Percentiles rank a stretch among this genome's conserved stretches.
Conservation (phyloP, 345 rosid genomes). For the Ailanthus altissimus region DNA sequence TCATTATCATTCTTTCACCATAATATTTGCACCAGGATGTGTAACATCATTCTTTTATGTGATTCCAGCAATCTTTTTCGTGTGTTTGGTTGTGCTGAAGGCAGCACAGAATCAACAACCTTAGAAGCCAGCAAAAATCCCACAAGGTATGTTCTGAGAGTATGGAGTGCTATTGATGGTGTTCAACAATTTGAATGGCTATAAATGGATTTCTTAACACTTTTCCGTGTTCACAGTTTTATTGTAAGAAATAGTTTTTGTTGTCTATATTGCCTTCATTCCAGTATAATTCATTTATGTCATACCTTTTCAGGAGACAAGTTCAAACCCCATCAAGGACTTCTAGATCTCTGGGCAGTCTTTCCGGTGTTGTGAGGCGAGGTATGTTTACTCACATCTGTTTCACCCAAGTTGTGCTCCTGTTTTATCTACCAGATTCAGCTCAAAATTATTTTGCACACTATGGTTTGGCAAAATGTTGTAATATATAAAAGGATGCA, state of each 20-base stretch:
- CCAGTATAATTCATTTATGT: neutral
- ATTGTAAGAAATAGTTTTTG: conserved; percentile 2
- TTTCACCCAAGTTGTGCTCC: neutral
- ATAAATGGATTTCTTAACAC: neutral
- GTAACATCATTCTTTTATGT: conserved; percentile 13
- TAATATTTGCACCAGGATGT: conserved; percentile 4
- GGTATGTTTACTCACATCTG: conserved; percentile 35
- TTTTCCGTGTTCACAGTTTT: conserved; percentile 9
- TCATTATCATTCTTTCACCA: neutral
- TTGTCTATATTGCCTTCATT: neutral
- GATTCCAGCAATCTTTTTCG: conserved; percentile 65
- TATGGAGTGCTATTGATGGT: neutral
- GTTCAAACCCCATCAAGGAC: conserved; percentile 49
- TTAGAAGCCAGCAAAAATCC: conserved; percentile 74
- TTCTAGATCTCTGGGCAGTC: conserved; percentile 50
- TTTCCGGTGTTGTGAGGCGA: conserved; percentile 56
- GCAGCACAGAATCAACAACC: conserved; percentile 53
- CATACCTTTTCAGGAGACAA: conserved; percentile 47
- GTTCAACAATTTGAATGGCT: conserved; percentile 8
- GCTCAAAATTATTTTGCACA: neutral
- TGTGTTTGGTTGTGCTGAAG: conserved; percentile 61
- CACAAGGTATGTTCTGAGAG: conserved; percentile 45
- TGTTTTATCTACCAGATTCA: neutral
- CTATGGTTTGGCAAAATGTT: neutral
- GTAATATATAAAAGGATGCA: neutral